Evolutionary conservation across 2,329 filamentous ascomycete genomes (phyloP).

Genomic region (Remersonia thermophila): DNA sequence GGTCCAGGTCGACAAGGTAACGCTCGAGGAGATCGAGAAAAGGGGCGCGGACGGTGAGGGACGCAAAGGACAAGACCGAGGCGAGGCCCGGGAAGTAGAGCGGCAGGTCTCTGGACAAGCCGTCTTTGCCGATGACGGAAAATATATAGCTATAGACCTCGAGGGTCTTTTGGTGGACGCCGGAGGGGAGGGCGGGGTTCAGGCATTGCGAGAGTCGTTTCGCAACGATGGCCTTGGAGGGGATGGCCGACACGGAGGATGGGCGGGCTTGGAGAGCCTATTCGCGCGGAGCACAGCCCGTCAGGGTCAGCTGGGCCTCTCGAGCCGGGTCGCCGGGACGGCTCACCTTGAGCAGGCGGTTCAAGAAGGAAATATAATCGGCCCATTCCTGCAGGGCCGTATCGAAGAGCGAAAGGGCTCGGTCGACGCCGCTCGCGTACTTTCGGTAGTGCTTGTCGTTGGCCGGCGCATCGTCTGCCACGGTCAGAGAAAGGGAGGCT

Average conservation of each 20-base stretch:
- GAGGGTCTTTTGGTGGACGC: constrained; percentile 92
- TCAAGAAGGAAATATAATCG: constrained; percentile 96
- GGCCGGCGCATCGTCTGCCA: constrained; percentile 38
- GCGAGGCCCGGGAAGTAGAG: constrained; percentile 85
- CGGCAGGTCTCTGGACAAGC: constrained; percentile 67
- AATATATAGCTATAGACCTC: constrained; percentile 92
- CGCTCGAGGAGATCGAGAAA: constrained; percentile 77
- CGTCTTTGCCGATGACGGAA: constrained; percentile 67
- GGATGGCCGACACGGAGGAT: constrained; percentile 56
- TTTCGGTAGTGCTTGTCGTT: constrained; percentile 66
- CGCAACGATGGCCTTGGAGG: constrained; percentile 70
- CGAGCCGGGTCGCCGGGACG: not conserved
- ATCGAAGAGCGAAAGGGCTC: constrained; percentile 81
- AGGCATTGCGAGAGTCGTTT: constrained; percentile 91
- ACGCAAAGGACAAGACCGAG: constrained; percentile 85
- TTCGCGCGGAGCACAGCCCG: constrained; percentile 1
- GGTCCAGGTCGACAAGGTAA: constrained; percentile 61
- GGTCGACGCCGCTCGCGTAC: constrained; percentile 80
- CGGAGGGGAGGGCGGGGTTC: constrained; percentile 83
- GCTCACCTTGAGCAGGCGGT: constrained; percentile 71
- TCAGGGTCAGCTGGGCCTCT: no score
- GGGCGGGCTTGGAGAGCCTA: constrained; percentile 83
- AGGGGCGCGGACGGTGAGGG: constrained; percentile 73
- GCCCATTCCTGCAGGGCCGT: constrained; percentile 95
- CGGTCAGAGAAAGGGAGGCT: not conserved